phyloP scores from a whole-genome alignment of 352 stramenopile species.

The Pythium brassicae region DNA sequence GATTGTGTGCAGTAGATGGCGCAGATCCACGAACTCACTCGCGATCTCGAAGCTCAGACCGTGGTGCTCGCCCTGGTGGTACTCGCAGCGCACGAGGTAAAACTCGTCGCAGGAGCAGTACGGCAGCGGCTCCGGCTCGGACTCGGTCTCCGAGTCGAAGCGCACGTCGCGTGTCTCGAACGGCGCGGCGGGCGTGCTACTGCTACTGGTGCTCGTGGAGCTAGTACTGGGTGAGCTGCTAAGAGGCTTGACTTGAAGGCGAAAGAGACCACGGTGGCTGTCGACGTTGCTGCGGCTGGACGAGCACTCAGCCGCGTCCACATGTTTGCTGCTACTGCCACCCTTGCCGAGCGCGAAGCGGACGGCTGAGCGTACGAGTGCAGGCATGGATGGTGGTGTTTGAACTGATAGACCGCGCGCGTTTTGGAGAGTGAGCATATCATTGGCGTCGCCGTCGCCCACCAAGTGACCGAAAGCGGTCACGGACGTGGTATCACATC shows the following conservation, averaged over 20 bases:
- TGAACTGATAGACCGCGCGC: neutral
- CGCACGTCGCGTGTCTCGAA: neutral
- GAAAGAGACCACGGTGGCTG: neutral
- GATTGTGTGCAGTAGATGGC: conserved; percentile 41
- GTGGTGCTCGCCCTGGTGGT: conserved; percentile 45
- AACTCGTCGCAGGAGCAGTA: conserved; percentile 44
- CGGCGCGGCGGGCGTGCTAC: neutral
- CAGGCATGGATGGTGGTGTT: conserved; percentile 3
- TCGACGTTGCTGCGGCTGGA: neutral
- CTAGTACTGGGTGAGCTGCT: conserved; percentile 4
- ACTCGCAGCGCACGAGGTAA: conserved; percentile 41
- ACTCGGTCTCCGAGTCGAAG: conserved; percentile 44
- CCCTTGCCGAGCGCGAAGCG: conserved; percentile 15
- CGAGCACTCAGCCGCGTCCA: too few relatives aligned
- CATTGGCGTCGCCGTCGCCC: too few relatives aligned
- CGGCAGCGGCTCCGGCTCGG: conserved; percentile 39
- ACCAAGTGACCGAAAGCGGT: too few relatives aligned
- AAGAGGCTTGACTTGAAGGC: neutral
- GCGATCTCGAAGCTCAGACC: conserved; percentile 47
- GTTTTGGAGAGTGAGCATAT: neutral
- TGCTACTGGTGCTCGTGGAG: neutral
- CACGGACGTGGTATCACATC: too few relatives aligned
- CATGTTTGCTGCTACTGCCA: conserved; percentile 6
- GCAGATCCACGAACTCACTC: conserved; percentile 44
- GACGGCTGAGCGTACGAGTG: conserved; percentile 10